A percentile compares a stretch with the other conserved stretches of the same genome.
Evolutionary conservation across 2,329 filamentous ascomycete genomes (phyloP).

Genomic region (Fusarium sp.): DNA sequence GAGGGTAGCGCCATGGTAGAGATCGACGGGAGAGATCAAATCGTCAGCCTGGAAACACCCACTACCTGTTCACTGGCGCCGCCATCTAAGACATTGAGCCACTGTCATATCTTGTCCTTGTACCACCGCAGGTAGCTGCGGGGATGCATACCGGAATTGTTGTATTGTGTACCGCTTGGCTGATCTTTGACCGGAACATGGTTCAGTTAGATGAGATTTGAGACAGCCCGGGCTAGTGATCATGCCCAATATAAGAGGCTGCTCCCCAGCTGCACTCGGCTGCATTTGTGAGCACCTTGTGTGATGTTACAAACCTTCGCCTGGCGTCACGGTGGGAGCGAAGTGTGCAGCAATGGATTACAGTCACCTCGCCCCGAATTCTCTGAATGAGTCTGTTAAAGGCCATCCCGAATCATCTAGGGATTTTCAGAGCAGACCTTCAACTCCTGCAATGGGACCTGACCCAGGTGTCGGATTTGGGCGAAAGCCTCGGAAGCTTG

Average conservation of each 20-base stretch:
- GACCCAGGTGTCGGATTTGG: slow-evolving; percentile 18
- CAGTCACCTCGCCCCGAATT: slow-evolving; percentile 40
- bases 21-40: slow-evolving; percentile 27
- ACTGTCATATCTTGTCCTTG: slow-evolving; percentile 13
- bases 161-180: not conserved
- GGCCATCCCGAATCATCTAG: slow-evolving; percentile 22
- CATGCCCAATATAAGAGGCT: slow-evolving; percentile 29
- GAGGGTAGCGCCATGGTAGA: slow-evolving; percentile 11
- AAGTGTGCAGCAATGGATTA: slow-evolving; percentile 40
- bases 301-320: slow-evolving; percentile 4
- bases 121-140: slow-evolving; percentile 1
- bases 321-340: not conserved
- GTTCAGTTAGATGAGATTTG: slow-evolving; percentile 13
- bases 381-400: slow-evolving; percentile 27
- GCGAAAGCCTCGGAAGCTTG: slow-evolving; percentile 58
- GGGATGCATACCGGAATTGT: slow-evolving; percentile 30
- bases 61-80: slow-evolving; percentile 13
- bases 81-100: slow-evolving; percentile 37
- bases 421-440: slow-evolving; percentile 40
- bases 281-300: not conserved
- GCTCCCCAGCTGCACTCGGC: slow-evolving; percentile 6
- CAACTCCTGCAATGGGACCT: slow-evolving; percentile 39
- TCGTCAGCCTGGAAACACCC: slow-evolving; percentile 14
- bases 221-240: slow-evolving; percentile 23
- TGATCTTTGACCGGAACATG: not conserved